Conservation (phyloP, 1,284 basidiomycete genomes). For the Melampsora abietis-canadensis region DNA sequence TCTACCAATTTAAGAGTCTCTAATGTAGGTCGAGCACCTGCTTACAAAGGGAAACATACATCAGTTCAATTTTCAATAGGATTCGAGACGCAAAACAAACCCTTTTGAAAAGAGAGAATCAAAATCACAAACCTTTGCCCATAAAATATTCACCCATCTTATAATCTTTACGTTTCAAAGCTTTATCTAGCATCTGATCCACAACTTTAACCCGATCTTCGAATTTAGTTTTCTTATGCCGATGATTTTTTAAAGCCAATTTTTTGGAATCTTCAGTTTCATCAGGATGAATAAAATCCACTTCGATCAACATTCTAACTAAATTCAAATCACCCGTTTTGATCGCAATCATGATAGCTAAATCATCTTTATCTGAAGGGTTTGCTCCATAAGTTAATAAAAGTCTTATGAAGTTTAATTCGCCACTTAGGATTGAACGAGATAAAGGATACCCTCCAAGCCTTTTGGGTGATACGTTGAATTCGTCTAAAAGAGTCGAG, state of each 20-base stretch:
- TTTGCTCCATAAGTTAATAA: slow-evolving; percentile 28
- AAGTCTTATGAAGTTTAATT: slow-evolving; percentile 19
- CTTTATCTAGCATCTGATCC: slow-evolving; percentile 34
- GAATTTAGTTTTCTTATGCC: slow-evolving; percentile 1
- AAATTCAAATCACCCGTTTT: slow-evolving; percentile 31
- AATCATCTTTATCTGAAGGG: slow-evolving; percentile 15
- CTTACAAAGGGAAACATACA: too few species aligned
- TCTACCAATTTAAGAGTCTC: slow-evolving; percentile 32
- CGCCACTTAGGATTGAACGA: slow-evolving; percentile 28
- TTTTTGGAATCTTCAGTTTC: neutral
- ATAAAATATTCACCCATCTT: slow-evolving; percentile 30
- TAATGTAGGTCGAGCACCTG: slow-evolving; percentile 38
- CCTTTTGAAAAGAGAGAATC: neutral
- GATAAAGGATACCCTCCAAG: slow-evolving; percentile 30
- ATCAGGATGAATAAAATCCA: slow-evolving; percentile 12
- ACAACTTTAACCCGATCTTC: slow-evolving; percentile 30
- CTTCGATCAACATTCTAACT: slow-evolving; percentile 26
- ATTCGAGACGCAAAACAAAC: too few species aligned
- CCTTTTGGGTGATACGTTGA: slow-evolving; percentile 23
- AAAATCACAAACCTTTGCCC: slow-evolving; percentile 15
- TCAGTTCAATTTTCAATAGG: too few species aligned
- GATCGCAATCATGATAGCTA: slow-evolving; percentile 32
- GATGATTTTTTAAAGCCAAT: neutral
- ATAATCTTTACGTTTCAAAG: slow-evolving; percentile 18
- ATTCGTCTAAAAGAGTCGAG: slow-evolving; percentile 13